Evolutionary conservation across 768 basidiomycete genomes (phyloP).

Genomic region (Boletus sp.): DNA sequence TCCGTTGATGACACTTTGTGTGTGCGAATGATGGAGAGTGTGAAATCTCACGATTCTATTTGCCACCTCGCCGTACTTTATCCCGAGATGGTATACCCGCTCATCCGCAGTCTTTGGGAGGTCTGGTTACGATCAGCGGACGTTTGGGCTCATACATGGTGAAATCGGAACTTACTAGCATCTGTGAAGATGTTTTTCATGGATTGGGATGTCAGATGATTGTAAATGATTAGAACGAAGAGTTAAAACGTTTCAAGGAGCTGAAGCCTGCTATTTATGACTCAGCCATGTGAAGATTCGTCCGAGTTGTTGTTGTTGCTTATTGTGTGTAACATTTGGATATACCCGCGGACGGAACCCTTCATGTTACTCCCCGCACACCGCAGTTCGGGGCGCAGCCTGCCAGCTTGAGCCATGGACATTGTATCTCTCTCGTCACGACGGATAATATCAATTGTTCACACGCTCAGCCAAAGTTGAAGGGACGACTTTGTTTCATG

Average conservation of each 20-base stretch:
- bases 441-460: not conserved
- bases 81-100: conserved; percentile 77
- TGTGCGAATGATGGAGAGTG: not conserved
- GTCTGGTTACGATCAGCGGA: conserved; percentile 40
- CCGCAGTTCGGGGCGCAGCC: not conserved
- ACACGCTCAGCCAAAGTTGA: not conserved
- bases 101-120: conserved; percentile 72
- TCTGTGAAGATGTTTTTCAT: conserved; percentile 66
- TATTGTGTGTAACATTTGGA: too few relatives aligned
- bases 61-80: conserved; percentile 73
- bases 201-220: not conserved
- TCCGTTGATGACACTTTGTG: not conserved
- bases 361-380: not conserved
- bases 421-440: not conserved
- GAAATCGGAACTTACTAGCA: conserved; percentile 51
- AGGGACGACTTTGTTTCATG: conserved; percentile 2
- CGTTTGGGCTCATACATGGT: not conserved
- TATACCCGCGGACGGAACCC: not conserved
- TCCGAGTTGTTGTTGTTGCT: not conserved
- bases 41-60: conserved; percentile 62
- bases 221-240: conserved; percentile 1
- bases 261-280: not conserved
- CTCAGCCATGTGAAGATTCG: conserved; percentile 8
- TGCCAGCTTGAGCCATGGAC: not conserved
- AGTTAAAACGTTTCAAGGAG: not conserved